Conservation (phyloP, 305 asterid species). For the Fraxinus baroniana region DNA sequence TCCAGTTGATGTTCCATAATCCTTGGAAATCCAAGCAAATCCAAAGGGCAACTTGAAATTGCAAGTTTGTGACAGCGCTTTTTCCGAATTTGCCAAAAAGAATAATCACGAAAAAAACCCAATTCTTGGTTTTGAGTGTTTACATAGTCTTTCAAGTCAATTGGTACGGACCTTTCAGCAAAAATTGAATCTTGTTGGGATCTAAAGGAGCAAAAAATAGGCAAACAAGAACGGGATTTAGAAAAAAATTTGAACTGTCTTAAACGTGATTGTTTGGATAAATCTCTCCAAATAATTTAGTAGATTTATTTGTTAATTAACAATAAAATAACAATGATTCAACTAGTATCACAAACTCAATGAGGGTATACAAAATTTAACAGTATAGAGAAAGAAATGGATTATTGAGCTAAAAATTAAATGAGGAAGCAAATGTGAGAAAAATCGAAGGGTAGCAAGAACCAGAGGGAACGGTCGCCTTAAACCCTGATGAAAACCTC, state of each 20-base stretch:
- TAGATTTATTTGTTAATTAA: conserved; percentile 9
- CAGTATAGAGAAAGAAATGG: not conserved
- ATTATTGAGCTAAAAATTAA: not conserved
- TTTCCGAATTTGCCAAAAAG: conserved; percentile 24
- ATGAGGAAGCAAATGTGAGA: not conserved
- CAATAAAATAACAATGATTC: not conserved
- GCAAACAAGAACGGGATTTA: conserved; percentile 28
- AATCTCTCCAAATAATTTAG: conserved; percentile 75
- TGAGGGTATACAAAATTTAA: not conserved
- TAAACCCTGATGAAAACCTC: conserved; percentile 41
- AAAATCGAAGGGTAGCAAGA: not conserved
- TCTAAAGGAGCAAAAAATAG: conserved; percentile 25
- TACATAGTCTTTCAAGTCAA: conserved; percentile 8
- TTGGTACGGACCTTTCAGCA: conserved; percentile 2
- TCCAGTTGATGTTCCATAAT: conserved; percentile 69
- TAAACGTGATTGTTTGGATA: conserved; percentile 47
- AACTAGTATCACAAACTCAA: not conserved
- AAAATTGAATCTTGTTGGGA: conserved; percentile 22
- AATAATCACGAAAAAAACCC: conserved; percentile 26
- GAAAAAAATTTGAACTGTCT: conserved; percentile 37
- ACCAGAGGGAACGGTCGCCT: conserved; percentile 40
- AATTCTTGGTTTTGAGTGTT: conserved; percentile 21
- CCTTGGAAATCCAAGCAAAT: conserved; percentile 31
- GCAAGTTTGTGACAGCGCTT: conserved; percentile 18
- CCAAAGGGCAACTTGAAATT: conserved; percentile 26